A percentile compares a stretch with the other conserved stretches of the same genome.
Conservation (phyloP, 495 filamentous ascomycete species). For the Penicillium verhagenii region DNA sequence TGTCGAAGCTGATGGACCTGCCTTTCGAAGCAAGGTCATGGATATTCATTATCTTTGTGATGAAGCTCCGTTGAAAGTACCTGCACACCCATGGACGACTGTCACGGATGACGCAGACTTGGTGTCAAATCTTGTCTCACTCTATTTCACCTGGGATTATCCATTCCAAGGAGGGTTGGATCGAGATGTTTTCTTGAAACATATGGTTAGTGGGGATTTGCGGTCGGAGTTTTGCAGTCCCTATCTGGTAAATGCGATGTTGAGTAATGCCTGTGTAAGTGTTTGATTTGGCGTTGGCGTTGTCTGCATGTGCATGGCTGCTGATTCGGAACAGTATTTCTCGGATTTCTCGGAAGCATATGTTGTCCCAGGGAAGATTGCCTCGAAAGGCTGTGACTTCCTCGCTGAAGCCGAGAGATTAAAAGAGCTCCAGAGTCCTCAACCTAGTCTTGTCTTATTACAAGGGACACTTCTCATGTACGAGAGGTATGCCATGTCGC, state of each 20-base stretch:
- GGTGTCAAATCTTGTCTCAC: slow-evolving; percentile 52
- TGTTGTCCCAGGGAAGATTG: slow-evolving; percentile 39
- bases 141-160: slow-evolving; percentile 58
- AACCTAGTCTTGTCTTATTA: slow-evolving; percentile 34
- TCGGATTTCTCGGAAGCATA: slow-evolving; percentile 48
- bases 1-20: slow-evolving; percentile 33
- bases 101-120: slow-evolving; percentile 50
- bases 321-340: slow-evolving; percentile 33
- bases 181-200: slow-evolving; percentile 45
- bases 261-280: slow-evolving; percentile 50
- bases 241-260: slow-evolving; percentile 54
- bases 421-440: slow-evolving; percentile 20
- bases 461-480: slow-evolving; percentile 44
- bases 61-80: slow-evolving; percentile 40
- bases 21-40: slow-evolving; percentile 46
- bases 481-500: slow-evolving; percentile 46
- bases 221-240: slow-evolving; percentile 48
- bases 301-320: background rate
- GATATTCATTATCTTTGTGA: slow-evolving; percentile 47
- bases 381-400: slow-evolving; percentile 44
- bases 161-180: slow-evolving; percentile 50
- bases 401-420: slow-evolving; percentile 43
- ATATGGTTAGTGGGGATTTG: slow-evolving; percentile 38
- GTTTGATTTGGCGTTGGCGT: background rate
- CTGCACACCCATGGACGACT: slow-evolving; percentile 51